Percentiles rank a stretch among this genome's conserved stretches.
phyloP scores from a whole-genome alignment of 1,284 basidiomycete genomes.

The Trichosporon sp. region DNA sequence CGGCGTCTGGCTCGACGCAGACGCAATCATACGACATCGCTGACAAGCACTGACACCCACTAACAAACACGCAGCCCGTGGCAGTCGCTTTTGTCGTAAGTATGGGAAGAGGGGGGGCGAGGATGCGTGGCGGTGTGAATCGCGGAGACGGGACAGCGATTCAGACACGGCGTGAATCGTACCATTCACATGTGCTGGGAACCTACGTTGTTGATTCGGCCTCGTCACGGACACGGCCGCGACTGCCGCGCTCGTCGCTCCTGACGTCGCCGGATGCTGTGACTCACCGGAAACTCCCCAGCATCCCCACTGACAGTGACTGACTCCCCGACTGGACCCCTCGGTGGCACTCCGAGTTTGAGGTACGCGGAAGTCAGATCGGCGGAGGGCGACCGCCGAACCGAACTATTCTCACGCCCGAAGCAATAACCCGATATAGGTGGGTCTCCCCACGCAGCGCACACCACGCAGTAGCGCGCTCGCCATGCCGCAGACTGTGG shows the following conservation, averaged over 20 bases:
- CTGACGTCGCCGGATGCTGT: neutral
- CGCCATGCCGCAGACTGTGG: neutral
- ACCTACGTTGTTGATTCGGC: neutral
- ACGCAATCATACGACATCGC: neutral
- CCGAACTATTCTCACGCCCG: too few species aligned
- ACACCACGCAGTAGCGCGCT: neutral
- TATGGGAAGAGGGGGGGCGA: too few species aligned
- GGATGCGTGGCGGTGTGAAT: neutral
- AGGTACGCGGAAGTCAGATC: too few species aligned
- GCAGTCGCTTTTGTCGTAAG: neutral
- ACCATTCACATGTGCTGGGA: neutral
- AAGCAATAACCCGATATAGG: too few species aligned
- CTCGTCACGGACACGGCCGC: neutral
- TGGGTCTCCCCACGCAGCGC: too few species aligned
- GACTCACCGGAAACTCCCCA: neutral
- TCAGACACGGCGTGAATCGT: neutral
- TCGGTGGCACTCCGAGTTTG: neutral
- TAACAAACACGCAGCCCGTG: too few species aligned
- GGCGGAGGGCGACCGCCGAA: too few species aligned
- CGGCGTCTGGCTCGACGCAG: neutral
- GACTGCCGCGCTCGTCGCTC: neutral
- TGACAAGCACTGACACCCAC: too few species aligned
- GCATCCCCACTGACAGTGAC: too few species aligned
- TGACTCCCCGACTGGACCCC: too few species aligned
- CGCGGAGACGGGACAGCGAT: neutral